phyloP scores from a whole-genome alignment of 371 early-diverging fungal genomes.

The Actinomortierella ambigua region DNA sequence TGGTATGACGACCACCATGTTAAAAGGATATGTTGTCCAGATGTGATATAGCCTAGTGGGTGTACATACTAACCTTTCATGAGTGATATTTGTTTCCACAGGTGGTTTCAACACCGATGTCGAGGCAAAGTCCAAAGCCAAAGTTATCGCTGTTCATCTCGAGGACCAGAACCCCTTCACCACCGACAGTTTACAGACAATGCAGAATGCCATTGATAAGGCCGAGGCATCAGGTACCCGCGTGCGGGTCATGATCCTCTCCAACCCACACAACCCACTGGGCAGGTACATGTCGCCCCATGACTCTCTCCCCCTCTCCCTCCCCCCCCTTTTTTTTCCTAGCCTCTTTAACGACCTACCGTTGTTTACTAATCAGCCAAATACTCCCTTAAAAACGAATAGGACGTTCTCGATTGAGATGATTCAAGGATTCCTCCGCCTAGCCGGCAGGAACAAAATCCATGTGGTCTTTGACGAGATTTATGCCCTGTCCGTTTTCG shows the following conservation, averaged over 20 bases:
- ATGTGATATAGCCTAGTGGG: background rate
- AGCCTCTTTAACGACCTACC: too few species aligned
- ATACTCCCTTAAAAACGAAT: slow-evolving; percentile 1
- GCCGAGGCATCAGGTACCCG: slow-evolving; percentile 46
- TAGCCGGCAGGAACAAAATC: slow-evolving; percentile 65
- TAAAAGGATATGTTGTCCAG: background rate
- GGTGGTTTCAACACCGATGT: slow-evolving; percentile 73
- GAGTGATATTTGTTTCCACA: too few species aligned
- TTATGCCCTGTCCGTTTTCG: slow-evolving; percentile 75
- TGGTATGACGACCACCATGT: slow-evolving; percentile 24
- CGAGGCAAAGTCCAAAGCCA: slow-evolving; percentile 53
- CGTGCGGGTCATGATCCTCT: slow-evolving; percentile 60
- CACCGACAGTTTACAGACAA: slow-evolving; percentile 42
- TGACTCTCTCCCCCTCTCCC: background rate
- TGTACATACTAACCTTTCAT: too few species aligned
- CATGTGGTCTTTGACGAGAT: slow-evolving; percentile 85
- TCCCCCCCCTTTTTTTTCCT: background rate
- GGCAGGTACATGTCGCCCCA: slow-evolving; percentile 48
- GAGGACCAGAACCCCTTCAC: slow-evolving; percentile 43
- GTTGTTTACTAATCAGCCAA: background rate
- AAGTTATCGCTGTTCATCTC: slow-evolving; percentile 53
- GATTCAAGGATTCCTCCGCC: slow-evolving; percentile 59
- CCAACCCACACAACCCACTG: slow-evolving; percentile 76
- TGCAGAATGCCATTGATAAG: slow-evolving; percentile 50
- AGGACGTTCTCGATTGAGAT: slow-evolving; percentile 57